Base-by-base conservation (phyloP, 2,329 filamentous ascomycete genomes). In the Colletotrichum cereale region DNA sequence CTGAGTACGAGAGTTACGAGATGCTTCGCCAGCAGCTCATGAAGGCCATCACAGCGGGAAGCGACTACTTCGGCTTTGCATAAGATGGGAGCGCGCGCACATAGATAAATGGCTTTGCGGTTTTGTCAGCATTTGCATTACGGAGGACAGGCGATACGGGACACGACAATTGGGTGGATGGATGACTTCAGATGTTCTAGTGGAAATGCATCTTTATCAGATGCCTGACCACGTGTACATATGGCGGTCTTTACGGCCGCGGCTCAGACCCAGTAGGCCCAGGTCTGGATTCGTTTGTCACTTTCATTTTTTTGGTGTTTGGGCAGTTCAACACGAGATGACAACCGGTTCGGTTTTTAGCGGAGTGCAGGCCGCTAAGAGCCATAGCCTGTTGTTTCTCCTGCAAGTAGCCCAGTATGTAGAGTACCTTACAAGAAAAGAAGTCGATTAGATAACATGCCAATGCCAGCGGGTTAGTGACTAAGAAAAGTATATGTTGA, bases 1-100 rank as follows among this genome's bases (percentile, higher is more conserved):
- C 96, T 52, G 96, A 99, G 84, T 99, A 99, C 80, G 96, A 98
- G 79, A 97, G 91, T 81, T 99, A 99, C 82, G 96, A 99, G 78
- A 87, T 89, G 76, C 89, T 99, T 73, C 91, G 96, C 74, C 91
- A 93, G 77, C 95, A 96, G 80, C 84, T 99, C 72, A 91, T 97
- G 82, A 98, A 95, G 76, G 96, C 96, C 74, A 98, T 99, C 82
- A 99, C 96, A n/a, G 92, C 95, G 75, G 96, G 96, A 76, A 96
- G 95, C 84, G 96, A 98, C 82, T 98, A 92, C 81, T 99, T 99
- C 82, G 96, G 96, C 73, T 98, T 99, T 83, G 96, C 96, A 77
- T 98, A 92, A 86, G 47, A 42, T 42, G 69, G 38, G 66, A 72
- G 60, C 60, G 65, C 29, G 66, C 66, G 64, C 44, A 61, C 53